These are phyloP conservation scores for Thielaviopsis ethacetica DNA, from an alignment of 2,329 filamentous ascomycete species.

Conservation along the genomic window DNA sequence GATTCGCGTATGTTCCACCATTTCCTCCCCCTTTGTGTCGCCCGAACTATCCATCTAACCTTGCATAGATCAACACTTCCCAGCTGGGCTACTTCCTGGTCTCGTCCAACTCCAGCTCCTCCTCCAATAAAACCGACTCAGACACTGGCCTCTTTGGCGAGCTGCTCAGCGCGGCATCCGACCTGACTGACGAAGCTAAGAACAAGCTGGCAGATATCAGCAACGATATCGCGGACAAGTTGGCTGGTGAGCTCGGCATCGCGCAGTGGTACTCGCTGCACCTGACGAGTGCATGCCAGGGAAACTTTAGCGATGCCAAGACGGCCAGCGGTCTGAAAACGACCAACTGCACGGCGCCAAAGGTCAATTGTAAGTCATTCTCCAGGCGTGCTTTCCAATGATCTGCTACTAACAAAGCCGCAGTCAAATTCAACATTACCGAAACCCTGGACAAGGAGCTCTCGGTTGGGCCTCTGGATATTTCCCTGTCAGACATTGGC, in stretches of 20 bases:
- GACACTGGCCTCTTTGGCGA: slow-evolving; percentile 18
- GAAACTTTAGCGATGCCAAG: slow-evolving; percentile 26
- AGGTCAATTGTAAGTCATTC: slow-evolving; percentile 22
- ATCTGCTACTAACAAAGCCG: background rate
- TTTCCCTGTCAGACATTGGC: slow-evolving; percentile 29
- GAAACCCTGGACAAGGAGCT: slow-evolving; percentile 30
- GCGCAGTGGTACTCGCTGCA: slow-evolving; percentile 36
- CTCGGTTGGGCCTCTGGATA: slow-evolving; percentile 25
- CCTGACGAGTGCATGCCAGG: slow-evolving; percentile 30
- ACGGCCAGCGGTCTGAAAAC: slow-evolving; percentile 24
- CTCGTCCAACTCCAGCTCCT: slow-evolving; percentile 14
- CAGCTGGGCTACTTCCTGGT: slow-evolving; percentile 5
- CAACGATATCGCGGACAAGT: slow-evolving; percentile 24
- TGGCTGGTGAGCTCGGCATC: slow-evolving; percentile 29
- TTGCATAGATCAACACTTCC: slow-evolving; percentile 8
- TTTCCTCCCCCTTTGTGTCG: background rate
- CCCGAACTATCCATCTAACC: background rate
- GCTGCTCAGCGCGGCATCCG: slow-evolving; percentile 13
- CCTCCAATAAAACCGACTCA: slow-evolving; percentile 14
- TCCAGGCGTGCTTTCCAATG: background rate
- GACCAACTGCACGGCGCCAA: slow-evolving; percentile 27
- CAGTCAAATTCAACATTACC: slow-evolving; percentile 29
- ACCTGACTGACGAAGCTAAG: slow-evolving; percentile 12
- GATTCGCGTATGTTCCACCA: slow-evolving; percentile 19
- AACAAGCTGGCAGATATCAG: slow-evolving; percentile 17